Conservation (phyloP, 2,329 filamentous ascomycete genomes). For the Penicillium sp. region DNA sequence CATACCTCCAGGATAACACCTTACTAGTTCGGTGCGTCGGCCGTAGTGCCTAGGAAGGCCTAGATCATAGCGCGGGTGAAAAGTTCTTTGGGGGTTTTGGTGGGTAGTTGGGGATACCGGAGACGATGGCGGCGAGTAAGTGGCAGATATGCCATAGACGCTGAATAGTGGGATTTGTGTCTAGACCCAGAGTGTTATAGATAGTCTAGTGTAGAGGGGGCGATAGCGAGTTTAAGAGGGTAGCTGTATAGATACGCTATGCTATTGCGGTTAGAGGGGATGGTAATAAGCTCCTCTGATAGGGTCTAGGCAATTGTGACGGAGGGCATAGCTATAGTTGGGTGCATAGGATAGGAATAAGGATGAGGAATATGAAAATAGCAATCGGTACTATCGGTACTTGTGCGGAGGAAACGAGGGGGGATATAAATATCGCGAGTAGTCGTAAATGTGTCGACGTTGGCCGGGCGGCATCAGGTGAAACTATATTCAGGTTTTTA, state of each 20-base stretch:
- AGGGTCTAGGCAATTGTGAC: conserved; percentile 13
- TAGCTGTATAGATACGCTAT: conserved; percentile 58
- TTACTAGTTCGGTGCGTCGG: conserved; percentile 46
- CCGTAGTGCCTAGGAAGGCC: conserved; percentile 33
- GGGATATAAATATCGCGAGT: too few relatives aligned
- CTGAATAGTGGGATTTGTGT: conserved; percentile 49
- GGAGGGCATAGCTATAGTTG: conserved; percentile 25
- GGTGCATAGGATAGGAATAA: conserved; percentile 1
- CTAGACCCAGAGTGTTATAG: conserved; percentile 50
- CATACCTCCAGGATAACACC: conserved; percentile 78
- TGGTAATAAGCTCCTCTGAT: conserved; percentile 34
- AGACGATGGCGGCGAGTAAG: conserved; percentile 59
- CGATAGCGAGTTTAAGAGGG: conserved; percentile 57
- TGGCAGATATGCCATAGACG: conserved; percentile 27
- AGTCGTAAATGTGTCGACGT: not conserved
- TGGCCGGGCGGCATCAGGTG: not conserved
- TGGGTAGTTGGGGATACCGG: conserved; percentile 73
- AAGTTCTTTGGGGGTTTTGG: conserved; percentile 61
- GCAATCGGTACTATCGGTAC: too few relatives aligned
- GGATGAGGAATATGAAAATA: too few relatives aligned
- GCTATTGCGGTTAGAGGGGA: conserved; percentile 42
- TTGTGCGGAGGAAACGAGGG: too few relatives aligned
- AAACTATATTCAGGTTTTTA: conserved; percentile 9
- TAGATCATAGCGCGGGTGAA: conserved; percentile 55
- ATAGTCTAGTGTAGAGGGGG: conserved; percentile 56